These are phyloP conservation scores for Solanum tarijense DNA, from an alignment of 257 asterid species.

Conservation along the genomic window DNA sequence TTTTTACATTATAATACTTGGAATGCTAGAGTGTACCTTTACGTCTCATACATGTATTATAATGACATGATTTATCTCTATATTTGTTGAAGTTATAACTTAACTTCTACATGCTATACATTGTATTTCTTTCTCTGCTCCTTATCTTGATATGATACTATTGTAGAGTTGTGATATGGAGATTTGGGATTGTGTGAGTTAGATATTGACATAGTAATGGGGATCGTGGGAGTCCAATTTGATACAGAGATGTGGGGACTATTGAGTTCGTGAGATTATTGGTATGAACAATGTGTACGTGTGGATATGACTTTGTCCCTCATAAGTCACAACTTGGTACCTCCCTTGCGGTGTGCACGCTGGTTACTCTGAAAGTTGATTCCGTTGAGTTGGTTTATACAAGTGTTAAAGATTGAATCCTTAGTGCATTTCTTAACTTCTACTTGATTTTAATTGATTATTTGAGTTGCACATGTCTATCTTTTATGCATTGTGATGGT, in stretches of 20 bases:
- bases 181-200: background rate
- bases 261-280: background rate
- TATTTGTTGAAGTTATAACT: background rate
- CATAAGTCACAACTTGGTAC: background rate
- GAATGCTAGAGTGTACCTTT: background rate
- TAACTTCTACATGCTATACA: background rate
- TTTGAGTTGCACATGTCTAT: background rate
- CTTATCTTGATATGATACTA: background rate
- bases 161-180: background rate
- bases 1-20: background rate
- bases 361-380: background rate
- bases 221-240: background rate
- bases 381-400: background rate
- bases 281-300: background rate
- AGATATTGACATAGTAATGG: background rate
- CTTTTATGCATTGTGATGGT: background rate
- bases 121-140: background rate
- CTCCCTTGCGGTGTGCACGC: background rate
- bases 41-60: background rate
- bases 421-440: background rate
- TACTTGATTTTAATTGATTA: background rate
- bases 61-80: background rate
- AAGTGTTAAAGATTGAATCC: background rate
- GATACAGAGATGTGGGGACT: background rate
- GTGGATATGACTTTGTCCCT: background rate